These are phyloP conservation scores for Echeveria elegans DNA, from an alignment of 164 flowering plant genomes.

Conservation along the genomic window DNA sequence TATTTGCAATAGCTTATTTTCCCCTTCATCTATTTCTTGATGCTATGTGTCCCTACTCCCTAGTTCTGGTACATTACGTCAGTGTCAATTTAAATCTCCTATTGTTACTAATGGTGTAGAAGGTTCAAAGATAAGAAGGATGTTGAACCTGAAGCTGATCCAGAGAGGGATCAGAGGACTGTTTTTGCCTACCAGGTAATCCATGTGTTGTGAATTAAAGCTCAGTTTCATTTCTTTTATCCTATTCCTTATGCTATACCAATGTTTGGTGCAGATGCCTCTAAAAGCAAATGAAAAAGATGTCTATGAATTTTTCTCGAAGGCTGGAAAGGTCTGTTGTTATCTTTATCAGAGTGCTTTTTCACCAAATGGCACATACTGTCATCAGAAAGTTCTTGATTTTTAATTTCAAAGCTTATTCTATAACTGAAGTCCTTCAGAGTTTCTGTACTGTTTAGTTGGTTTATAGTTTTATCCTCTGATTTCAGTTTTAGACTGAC, in stretches of 20 bases:
- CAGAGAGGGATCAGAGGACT: slow-evolving; percentile 45
- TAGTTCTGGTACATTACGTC: no score
- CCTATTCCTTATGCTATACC: neutral
- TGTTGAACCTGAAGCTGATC: slow-evolving; percentile 91
- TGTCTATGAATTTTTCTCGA: slow-evolving; percentile 87
- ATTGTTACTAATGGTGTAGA: slow-evolving; percentile 20
- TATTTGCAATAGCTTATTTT: neutral
- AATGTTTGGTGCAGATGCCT: slow-evolving; percentile 53
- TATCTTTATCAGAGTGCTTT: neutral
- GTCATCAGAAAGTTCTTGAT: neutral
- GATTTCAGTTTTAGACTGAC: slow-evolving; percentile 28
- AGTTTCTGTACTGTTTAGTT: slow-evolving; percentile 17
- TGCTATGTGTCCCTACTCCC: no score
- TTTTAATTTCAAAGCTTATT: neutral
- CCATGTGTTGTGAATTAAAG: neutral
- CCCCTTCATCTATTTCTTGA: neutral
- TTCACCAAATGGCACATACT: no score
- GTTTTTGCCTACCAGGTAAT: slow-evolving; percentile 97
- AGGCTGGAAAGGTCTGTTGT: slow-evolving; percentile 84
- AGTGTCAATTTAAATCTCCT: no score
- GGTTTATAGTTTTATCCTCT: slow-evolving; percentile 30
- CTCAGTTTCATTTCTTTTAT: neutral
- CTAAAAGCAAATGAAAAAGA: slow-evolving; percentile 86
- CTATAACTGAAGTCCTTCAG: no score
- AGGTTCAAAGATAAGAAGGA: slow-evolving; percentile 75